Percentiles rank a stretch among this genome's conserved stretches.
Conservation (phyloP, 2,329 filamentous ascomycete species). For the Coniochaeta prunicola region DNA sequence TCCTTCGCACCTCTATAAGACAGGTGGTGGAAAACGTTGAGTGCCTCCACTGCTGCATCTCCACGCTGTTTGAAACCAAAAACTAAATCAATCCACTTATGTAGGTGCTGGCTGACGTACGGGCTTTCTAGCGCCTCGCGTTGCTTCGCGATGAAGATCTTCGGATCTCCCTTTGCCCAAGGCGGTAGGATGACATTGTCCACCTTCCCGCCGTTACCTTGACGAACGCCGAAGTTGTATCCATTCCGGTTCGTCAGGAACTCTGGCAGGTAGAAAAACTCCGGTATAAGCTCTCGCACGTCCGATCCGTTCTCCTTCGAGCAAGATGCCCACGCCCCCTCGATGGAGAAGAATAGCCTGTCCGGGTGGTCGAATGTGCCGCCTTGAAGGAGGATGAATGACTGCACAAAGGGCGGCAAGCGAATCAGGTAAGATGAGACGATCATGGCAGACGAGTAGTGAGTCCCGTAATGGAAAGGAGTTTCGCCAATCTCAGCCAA, state of each 20-base stretch:
- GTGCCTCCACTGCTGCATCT: slow-evolving; percentile 80
- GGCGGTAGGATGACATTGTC: slow-evolving; percentile 85
- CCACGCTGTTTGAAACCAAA: slow-evolving; percentile 93
- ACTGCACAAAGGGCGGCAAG: slow-evolving; percentile 91
- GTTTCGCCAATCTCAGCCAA: slow-evolving; percentile 89
- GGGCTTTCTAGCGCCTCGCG: slow-evolving; percentile 93
- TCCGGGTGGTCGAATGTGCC: slow-evolving; percentile 95
- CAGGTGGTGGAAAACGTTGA: slow-evolving; percentile 93
- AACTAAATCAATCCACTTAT: slow-evolving; percentile 92
- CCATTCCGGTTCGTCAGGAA: slow-evolving; percentile 90
- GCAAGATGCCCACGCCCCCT: slow-evolving; percentile 84
- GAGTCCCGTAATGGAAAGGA: slow-evolving; percentile 95
- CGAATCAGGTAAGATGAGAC: slow-evolving; percentile 94
- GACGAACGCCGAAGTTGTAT: slow-evolving; percentile 86
- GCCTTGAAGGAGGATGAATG: slow-evolving; percentile 90
- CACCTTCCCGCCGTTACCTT: slow-evolving; percentile 72
- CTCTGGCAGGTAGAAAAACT: slow-evolving; percentile 95
- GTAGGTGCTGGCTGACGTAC: slow-evolving; percentile 81
- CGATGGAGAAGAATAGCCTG: slow-evolving; percentile 87
- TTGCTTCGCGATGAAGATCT: slow-evolving; percentile 92
- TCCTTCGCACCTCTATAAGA: slow-evolving; percentile 94
- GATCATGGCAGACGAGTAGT: slow-evolving; percentile 99
- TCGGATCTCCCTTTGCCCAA: slow-evolving; percentile 94
- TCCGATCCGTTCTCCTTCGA: slow-evolving; percentile 88
- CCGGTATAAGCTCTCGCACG: slow-evolving; percentile 88